Evolutionary conservation across 2,329 filamentous ascomycete genomes (phyloP).

Genomic region (Claviceps lovelessii): DNA sequence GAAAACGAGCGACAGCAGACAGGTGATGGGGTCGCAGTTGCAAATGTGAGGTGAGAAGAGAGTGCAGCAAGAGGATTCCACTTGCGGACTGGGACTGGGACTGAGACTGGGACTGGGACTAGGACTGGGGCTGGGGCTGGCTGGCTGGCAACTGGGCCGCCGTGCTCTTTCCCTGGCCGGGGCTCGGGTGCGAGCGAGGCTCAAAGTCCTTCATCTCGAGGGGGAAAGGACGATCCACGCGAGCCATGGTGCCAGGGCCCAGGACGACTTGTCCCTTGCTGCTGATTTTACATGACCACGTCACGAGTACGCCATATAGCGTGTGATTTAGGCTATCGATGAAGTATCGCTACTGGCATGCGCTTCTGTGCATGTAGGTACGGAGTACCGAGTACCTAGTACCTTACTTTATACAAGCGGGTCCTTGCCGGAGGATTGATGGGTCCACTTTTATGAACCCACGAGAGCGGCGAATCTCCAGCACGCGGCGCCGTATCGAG

Average conservation of each 20-base stretch:
- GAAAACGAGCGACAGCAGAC: conserved; percentile 9
- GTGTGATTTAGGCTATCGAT: not conserved
- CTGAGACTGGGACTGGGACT: conserved; percentile 7
- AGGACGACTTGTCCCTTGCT: not conserved
- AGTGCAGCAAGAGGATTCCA: conserved; percentile 12
- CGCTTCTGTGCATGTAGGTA: not conserved
- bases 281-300: not conserved
- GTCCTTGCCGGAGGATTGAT: conserved; percentile 1
- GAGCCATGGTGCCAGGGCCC: not conserved
- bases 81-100: conserved; percentile 6
- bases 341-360: conserved; percentile 1
- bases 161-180: conserved; percentile 3
- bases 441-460: conserved; percentile 4
- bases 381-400: no score
- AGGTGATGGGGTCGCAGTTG: conserved; percentile 15
- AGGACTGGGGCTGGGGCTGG: not conserved
- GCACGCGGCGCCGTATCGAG: conserved; percentile 2
- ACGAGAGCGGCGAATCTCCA: conserved; percentile 5
- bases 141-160: conserved; percentile 1
- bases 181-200: conserved; percentile 2
- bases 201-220: not conserved
- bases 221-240: conserved; percentile 3
- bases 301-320: not conserved
- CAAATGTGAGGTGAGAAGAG: conserved; percentile 9
- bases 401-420: not conserved